Percentiles rank a stretch among this genome's conserved stretches.
phyloP scores from a whole-genome alignment of 345 rosid genomes.

The Gossypium thurberi region DNA sequence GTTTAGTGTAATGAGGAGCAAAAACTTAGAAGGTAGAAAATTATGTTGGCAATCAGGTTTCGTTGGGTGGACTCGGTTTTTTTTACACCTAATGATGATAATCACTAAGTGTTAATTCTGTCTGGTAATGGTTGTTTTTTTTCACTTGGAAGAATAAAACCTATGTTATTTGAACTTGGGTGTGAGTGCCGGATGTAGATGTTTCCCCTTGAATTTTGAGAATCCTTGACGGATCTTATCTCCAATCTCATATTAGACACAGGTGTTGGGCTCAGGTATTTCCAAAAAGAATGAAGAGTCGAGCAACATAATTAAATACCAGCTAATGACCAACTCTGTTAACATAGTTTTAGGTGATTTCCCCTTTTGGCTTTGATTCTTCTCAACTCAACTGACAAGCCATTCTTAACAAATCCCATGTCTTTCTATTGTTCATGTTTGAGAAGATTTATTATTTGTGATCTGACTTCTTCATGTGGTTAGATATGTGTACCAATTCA shows the following conservation, averaged over 20 bases:
- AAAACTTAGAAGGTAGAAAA: neutral
- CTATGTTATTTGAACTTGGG: neutral
- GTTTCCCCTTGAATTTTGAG: neutral
- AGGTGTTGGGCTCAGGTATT: neutral
- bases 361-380: neutral
- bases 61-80: neutral
- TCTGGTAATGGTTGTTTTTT: neutral
- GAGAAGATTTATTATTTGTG: neutral
- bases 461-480: neutral
- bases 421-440: neutral
- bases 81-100: neutral
- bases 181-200: neutral
- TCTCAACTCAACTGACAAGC: neutral
- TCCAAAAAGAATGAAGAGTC: neutral
- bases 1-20: neutral
- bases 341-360: neutral
- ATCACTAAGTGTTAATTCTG: neutral
- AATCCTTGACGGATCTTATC: neutral
- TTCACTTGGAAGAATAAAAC: neutral
- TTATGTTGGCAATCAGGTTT: neutral
- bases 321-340: neutral
- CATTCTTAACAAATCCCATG: neutral
- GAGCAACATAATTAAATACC: neutral
- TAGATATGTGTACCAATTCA: neutral
- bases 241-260: neutral